Evolutionary conservation across 2,329 filamentous ascomycete species (phyloP).

Genomic region (Neonectria faginata): DNA sequence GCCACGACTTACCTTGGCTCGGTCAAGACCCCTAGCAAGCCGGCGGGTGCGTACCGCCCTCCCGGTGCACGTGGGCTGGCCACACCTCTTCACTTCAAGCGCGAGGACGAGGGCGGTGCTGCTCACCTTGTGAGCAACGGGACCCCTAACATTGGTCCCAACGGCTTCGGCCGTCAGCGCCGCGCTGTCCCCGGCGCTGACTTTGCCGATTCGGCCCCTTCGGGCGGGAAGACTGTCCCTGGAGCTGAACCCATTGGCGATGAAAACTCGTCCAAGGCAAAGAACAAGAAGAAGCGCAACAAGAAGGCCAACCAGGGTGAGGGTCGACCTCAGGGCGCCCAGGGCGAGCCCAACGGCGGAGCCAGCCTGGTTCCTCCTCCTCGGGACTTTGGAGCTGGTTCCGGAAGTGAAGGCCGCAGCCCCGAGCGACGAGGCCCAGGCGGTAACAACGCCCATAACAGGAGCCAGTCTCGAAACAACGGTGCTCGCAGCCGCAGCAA

Average conservation of each 20-base stretch:
- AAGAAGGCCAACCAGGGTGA: slow-evolving; percentile 90
- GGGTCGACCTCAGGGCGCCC: slow-evolving; percentile 57
- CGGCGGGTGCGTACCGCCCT: slow-evolving; percentile 95
- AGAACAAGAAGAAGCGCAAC: slow-evolving; percentile 98
- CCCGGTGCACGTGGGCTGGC: slow-evolving; percentile 90
- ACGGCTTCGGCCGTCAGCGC: slow-evolving; percentile 82
- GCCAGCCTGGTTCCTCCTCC: slow-evolving; percentile 61
- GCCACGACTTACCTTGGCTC: slow-evolving; percentile 85
- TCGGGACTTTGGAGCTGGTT: slow-evolving; percentile 52
- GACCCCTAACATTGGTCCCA: slow-evolving; percentile 74
- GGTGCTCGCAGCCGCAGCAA: slow-evolving; percentile 64
- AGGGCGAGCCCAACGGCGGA: slow-evolving; percentile 59
- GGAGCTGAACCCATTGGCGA: slow-evolving; percentile 72
- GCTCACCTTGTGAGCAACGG: slow-evolving; percentile 87
- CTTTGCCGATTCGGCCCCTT: slow-evolving; percentile 72
- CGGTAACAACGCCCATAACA: slow-evolving; percentile 48
- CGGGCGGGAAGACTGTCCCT: slow-evolving; percentile 75
- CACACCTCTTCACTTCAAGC: slow-evolving; percentile 95
- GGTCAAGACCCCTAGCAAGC: slow-evolving; percentile 94
- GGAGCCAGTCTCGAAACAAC: slow-evolving; percentile 68
- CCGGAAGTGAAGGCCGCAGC: slow-evolving; percentile 68
- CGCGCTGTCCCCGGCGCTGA: slow-evolving; percentile 91
- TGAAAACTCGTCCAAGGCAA: slow-evolving; percentile 85
- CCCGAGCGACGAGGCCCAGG: slow-evolving; percentile 70
- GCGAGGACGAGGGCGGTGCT: slow-evolving; percentile 94